Percentiles rank a stretch among this genome's conserved stretches.
Conservation (phyloP, 2,329 filamentous ascomycete genomes). For the Tolypocladium guangdongense region DNA sequence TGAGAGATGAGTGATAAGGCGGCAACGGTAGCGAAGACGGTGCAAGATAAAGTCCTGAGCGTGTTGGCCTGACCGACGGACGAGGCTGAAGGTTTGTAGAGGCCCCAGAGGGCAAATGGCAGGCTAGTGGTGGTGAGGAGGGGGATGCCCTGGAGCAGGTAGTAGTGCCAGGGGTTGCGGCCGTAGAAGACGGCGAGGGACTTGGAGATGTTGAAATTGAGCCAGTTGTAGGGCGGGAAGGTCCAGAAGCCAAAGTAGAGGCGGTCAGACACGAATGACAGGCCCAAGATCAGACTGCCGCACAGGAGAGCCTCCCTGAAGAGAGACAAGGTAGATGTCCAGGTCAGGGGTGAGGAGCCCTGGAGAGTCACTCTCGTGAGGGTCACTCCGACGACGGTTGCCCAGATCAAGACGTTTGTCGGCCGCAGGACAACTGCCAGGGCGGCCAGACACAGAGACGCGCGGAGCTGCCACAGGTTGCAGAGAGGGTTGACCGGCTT, state of each 20-base stretch:
- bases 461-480: slow-evolving; percentile 25
- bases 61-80: slow-evolving; percentile 22
- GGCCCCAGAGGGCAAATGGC: slow-evolving; percentile 59
- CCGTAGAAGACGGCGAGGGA: slow-evolving; percentile 90
- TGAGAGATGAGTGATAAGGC: slow-evolving; percentile 73
- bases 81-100: slow-evolving; percentile 39
- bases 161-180: slow-evolving; percentile 84
- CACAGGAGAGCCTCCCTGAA: slow-evolving; percentile 55
- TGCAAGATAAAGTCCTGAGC: slow-evolving; percentile 37
- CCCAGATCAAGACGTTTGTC: slow-evolving; percentile 83
- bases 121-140: slow-evolving; percentile 74
- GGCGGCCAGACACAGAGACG: slow-evolving; percentile 65
- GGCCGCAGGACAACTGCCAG: slow-evolving; percentile 77
- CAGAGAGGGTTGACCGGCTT: slow-evolving; percentile 15
- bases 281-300: slow-evolving; percentile 45
- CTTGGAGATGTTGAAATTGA: slow-evolving; percentile 84
- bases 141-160: slow-evolving; percentile 79
- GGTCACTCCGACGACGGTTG: slow-evolving; percentile 42
- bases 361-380: slow-evolving; percentile 29
- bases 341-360: slow-evolving; percentile 28
- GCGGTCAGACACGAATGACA: slow-evolving; percentile 60
- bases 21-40: slow-evolving; percentile 47
- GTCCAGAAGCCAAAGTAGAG: slow-evolving; percentile 79
- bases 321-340: slow-evolving; percentile 39
- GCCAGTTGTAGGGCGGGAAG: slow-evolving; percentile 76